These are phyloP conservation scores for Tetragonia tetragonoides DNA, from an alignment of 148 eudicot species.

Conservation along the genomic window DNA sequence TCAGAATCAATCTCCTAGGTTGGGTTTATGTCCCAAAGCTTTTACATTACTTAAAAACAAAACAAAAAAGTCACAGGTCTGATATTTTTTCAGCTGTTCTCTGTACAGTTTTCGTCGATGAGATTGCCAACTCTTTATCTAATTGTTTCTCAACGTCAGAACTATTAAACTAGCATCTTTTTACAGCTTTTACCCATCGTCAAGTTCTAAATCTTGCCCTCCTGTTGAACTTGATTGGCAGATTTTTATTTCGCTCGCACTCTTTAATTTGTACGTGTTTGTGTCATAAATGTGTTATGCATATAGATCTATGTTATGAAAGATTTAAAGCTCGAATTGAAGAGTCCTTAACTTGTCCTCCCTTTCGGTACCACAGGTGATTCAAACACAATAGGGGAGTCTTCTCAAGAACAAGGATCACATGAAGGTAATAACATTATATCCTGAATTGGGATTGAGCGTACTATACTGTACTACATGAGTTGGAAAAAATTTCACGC, in stretches of 20 bases:
- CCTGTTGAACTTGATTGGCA: background rate
- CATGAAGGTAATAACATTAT: slow-evolving; percentile 21
- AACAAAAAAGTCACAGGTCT: no score
- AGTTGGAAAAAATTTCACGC: no score
- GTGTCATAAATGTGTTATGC: background rate
- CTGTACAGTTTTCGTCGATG: no score
- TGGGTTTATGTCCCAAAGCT: no score
- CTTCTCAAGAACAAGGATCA: slow-evolving; percentile 26
- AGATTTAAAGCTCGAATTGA: background rate
- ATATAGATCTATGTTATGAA: background rate
- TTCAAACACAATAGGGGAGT: slow-evolving; percentile 26
- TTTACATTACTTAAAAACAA: no score
- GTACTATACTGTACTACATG: no score
- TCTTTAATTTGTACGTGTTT: background rate
- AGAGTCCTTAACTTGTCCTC: slow-evolving; percentile 13
- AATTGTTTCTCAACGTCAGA: no score
- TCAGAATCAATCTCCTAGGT: no score
- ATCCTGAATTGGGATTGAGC: no score
- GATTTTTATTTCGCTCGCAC: no score
- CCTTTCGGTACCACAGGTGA: slow-evolving; percentile 26
- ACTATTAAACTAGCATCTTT: background rate
- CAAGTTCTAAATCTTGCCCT: background rate
- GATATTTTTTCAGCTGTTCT: no score
- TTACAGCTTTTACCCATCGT: background rate
- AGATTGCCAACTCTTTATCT: no score